A percentile compares a stretch with the other conserved stretches of the same genome.
phyloP scores from a whole-genome alignment of 208 protist species.

The Crithidia brevicula region DNA sequence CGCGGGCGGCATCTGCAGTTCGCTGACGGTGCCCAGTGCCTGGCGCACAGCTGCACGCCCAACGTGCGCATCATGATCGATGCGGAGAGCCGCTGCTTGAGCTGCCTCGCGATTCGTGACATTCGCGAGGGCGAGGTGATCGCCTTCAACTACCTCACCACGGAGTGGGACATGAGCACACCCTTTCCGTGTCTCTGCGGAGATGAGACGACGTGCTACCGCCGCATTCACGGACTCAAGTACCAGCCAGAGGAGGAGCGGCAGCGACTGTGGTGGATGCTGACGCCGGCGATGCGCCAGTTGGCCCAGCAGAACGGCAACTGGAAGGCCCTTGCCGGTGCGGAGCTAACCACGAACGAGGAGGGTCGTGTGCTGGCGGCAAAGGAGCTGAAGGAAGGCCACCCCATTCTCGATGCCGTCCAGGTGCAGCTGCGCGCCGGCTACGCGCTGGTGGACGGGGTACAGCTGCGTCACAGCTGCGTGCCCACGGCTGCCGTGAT shows the following conservation, averaged over 20 bases:
- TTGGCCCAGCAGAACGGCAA: constrained; percentile 46
- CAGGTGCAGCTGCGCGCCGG: constrained; percentile 35
- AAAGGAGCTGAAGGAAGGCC: constrained; percentile 56
- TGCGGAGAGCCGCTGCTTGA: constrained; percentile 43
- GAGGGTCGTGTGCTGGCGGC: constrained; percentile 53
- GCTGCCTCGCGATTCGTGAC: constrained; percentile 77
- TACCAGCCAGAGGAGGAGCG: constrained; percentile 53
- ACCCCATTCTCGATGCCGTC: constrained; percentile 43
- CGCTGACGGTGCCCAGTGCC: constrained; percentile 81
- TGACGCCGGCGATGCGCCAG: constrained; percentile 70
- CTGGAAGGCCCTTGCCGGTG: constrained; percentile 57
- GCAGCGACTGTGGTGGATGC: constrained; percentile 75
- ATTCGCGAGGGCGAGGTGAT: constrained; percentile 77
- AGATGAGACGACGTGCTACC: constrained; percentile 42
- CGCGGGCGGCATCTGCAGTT: constrained; percentile 78
- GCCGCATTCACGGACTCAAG: constrained; percentile 78
- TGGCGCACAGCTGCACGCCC: constrained; percentile 86
- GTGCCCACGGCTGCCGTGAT: constrained; percentile 64
- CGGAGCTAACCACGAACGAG: constrained; percentile 48
- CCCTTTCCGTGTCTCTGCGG: constrained; percentile 84
- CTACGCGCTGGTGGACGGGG: constrained; percentile 45
- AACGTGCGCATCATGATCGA: constrained; percentile 87
- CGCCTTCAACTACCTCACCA: constrained; percentile 90
- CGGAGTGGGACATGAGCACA: constrained; percentile 90
- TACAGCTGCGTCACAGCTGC: constrained; percentile 76